These are phyloP conservation scores for Cyberlindnera maclurae DNA, from an alignment of 805 yeast species.

Conservation along the genomic window DNA sequence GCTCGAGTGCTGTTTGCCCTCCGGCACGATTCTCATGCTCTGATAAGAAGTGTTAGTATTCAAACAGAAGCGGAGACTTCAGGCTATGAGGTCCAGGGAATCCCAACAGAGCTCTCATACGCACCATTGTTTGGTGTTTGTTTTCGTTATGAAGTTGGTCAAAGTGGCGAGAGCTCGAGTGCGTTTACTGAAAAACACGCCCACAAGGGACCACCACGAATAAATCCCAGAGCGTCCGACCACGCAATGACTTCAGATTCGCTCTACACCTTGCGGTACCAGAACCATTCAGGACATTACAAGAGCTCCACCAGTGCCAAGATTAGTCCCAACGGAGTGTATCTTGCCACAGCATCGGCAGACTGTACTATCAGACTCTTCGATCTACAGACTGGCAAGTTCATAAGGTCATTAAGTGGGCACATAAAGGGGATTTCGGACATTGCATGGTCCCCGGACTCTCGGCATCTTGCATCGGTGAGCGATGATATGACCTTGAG, in stretches of 20 bases:
- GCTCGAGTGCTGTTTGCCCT: constrained; percentile 33
- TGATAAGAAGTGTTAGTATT: too few relatives aligned
- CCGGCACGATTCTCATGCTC: constrained; percentile 46
- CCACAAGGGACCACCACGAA: too few relatives aligned
- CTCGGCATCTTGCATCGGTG: constrained; percentile 68
- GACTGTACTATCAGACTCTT: constrained; percentile 56
- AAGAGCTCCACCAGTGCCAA: constrained; percentile 36
- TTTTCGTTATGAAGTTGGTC: neutral
- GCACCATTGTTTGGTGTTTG: neutral
- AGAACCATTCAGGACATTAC: constrained; percentile 1
- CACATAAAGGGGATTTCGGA: constrained; percentile 72
- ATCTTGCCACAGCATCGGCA: constrained; percentile 51
- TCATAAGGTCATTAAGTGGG: constrained; percentile 35
- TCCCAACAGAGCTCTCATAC: neutral
- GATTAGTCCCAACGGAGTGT: constrained; percentile 54
- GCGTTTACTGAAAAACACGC: neutral
- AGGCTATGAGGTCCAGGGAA: too few relatives aligned
- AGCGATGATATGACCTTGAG: constrained; percentile 81
- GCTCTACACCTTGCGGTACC: constrained; percentile 5
- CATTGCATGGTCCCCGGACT: constrained; percentile 71
- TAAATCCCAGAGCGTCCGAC: too few relatives aligned
- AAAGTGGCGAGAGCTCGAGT: neutral
- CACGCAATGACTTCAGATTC: constrained; percentile 1
- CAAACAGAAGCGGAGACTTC: too few relatives aligned
- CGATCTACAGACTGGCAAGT: constrained; percentile 34